These are phyloP conservation scores for Acidomyces sp. DNA, from an alignment of 495 filamentous ascomycete species.

Conservation along the genomic window DNA sequence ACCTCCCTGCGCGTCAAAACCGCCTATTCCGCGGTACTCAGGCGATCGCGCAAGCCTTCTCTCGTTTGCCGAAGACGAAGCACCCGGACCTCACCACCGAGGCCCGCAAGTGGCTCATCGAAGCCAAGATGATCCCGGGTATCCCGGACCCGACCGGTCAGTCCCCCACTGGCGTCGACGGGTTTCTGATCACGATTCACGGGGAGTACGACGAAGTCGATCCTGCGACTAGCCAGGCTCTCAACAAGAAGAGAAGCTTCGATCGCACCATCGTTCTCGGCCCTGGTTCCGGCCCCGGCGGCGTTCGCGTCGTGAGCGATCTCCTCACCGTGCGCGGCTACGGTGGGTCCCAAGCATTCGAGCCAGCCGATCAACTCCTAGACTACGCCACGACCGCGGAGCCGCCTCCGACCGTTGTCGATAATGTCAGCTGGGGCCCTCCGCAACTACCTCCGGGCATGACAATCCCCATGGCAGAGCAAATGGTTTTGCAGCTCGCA, in stretches of 20 bases:
- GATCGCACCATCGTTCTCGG: conserved; percentile 75
- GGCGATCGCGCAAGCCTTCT: conserved; percentile 57
- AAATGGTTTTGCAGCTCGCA: conserved; percentile 52
- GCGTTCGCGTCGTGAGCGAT: conserved; percentile 70
- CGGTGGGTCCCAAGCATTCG: conserved; percentile 49
- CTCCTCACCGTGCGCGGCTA: conserved; percentile 57
- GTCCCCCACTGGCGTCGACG: conserved; percentile 51
- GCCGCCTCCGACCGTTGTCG: no score
- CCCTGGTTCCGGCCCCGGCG: conserved; percentile 46
- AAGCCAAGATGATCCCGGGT: conserved; percentile 63
- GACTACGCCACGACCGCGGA: background rate
- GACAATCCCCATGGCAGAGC: conserved; percentile 30
- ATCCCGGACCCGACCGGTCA: conserved; percentile 59
- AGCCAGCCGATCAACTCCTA: conserved; percentile 24
- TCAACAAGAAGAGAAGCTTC: conserved; percentile 60
- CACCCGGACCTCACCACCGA: conserved; percentile 56
- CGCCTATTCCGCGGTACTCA: conserved; percentile 52
- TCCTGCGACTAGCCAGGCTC: conserved; percentile 34
- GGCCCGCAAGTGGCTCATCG: conserved; percentile 59
- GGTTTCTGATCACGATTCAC: conserved; percentile 66
- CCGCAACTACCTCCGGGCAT: conserved; percentile 16
- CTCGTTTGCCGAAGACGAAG: conserved; percentile 53
- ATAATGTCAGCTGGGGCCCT: background rate
- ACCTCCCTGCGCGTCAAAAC: conserved; percentile 43
- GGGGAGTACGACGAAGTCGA: conserved; percentile 72